Percentiles rank a stretch among this genome's conserved stretches.
These are phyloP conservation scores for Rhizopogon vinicolor DNA, from an alignment of 768 basidiomycete species.

Conservation along the genomic window DNA sequence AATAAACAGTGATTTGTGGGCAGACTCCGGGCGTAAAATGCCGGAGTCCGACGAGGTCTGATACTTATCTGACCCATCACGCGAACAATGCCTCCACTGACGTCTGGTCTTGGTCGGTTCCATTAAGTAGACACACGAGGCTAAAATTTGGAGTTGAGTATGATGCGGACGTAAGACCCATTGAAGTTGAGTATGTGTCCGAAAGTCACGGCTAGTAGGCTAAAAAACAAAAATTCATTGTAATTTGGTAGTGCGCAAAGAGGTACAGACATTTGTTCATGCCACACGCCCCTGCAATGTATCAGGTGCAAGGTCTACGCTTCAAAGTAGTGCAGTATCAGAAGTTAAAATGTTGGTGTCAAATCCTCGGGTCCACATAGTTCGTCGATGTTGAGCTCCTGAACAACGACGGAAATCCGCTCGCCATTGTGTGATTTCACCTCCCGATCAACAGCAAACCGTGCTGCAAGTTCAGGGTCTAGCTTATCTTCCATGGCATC, in stretches of 20 bases:
- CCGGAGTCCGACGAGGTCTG: too few species aligned
- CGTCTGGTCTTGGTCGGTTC: too few species aligned
- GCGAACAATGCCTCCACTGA: too few species aligned
- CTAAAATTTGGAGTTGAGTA: too few species aligned
- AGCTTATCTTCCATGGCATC: constrained; percentile 67
- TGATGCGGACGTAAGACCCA: too few species aligned
- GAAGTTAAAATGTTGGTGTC: background rate
- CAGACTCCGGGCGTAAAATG: too few species aligned
- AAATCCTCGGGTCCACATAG: constrained; percentile 50
- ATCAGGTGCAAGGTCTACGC: too few species aligned
- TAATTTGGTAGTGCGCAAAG: background rate
- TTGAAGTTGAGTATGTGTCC: too few species aligned
- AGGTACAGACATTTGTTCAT: background rate
- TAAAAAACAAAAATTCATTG: background rate
- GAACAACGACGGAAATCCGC: constrained; percentile 10
- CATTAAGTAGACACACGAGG: too few species aligned
- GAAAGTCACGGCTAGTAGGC: too few species aligned
- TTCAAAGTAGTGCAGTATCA: background rate
- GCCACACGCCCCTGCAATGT: background rate
- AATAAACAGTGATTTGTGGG: too few species aligned
- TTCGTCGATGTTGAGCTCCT: constrained; percentile 41
- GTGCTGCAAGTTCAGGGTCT: constrained; percentile 41
- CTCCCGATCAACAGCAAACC: constrained; percentile 61
- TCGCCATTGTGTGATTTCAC: constrained; percentile 13
- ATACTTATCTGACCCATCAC: too few species aligned